Evolutionary conservation across 2,329 filamentous ascomycete species (phyloP).

Genomic region (Calonectria montana): DNA sequence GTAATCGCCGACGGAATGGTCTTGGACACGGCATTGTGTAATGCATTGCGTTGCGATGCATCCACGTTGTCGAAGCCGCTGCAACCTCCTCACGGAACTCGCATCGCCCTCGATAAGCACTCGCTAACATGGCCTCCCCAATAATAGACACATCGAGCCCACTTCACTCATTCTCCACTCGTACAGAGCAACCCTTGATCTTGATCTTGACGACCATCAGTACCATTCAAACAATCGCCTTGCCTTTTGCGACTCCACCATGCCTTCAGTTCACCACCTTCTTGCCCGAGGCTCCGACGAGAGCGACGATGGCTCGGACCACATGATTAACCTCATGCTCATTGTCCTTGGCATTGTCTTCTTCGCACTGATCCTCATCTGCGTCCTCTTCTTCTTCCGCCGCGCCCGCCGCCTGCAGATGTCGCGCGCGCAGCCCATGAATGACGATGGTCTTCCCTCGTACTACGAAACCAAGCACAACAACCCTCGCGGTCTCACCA

Average conservation of each 20-base stretch:
- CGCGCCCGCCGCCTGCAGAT: slow-evolving; percentile 66
- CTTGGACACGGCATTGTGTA: slow-evolving; percentile 33
- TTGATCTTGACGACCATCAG: slow-evolving; percentile 12
- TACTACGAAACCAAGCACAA: slow-evolving; percentile 72
- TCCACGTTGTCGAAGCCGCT: slow-evolving; percentile 7
- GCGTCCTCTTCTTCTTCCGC: slow-evolving; percentile 78
- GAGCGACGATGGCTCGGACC: slow-evolving; percentile 61
- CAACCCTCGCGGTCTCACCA: slow-evolving; percentile 67
- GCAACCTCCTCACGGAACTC: background rate
- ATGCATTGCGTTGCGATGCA: slow-evolving; percentile 28
- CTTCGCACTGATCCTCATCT: slow-evolving; percentile 75
- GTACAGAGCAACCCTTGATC: slow-evolving; percentile 32
- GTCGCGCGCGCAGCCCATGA: slow-evolving; percentile 48
- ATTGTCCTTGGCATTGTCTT: slow-evolving; percentile 82
- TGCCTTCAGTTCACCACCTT: slow-evolving; percentile 41
- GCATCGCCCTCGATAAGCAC: background rate
- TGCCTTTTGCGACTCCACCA: slow-evolving; percentile 34
- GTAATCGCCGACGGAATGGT: slow-evolving; percentile 36
- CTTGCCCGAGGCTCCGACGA: slow-evolving; percentile 33
- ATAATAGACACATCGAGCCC: slow-evolving; percentile 32
- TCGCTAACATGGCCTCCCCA: slow-evolving; percentile 33
- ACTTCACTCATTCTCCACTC: slow-evolving; percentile 34
- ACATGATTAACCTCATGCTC: slow-evolving; percentile 82
- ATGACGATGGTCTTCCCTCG: slow-evolving; percentile 69
- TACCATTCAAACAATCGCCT: slow-evolving; percentile 16